These are phyloP conservation scores for Albophoma yamanashiensis DNA, from an alignment of 2,329 filamentous ascomycete genomes.

Conservation along the genomic window DNA sequence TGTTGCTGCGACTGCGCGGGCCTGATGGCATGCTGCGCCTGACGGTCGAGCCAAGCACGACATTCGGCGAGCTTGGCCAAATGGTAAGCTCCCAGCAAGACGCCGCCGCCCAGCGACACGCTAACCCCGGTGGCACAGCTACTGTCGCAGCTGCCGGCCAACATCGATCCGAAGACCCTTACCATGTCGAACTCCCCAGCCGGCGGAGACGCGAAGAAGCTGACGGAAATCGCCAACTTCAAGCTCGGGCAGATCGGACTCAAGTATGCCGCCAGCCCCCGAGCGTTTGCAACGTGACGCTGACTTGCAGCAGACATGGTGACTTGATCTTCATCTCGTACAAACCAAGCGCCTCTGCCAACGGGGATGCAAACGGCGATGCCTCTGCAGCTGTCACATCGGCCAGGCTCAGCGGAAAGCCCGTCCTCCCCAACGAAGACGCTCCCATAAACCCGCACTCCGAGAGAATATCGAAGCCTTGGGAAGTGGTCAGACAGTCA, in stretches of 20 bases:
- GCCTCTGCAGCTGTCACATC: slow-evolving; percentile 32
- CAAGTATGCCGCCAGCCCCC: slow-evolving; percentile 28
- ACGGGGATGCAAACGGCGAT: slow-evolving; percentile 23
- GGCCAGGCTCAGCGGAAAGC: slow-evolving; percentile 68
- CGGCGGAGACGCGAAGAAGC: slow-evolving; percentile 44
- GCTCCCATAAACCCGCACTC: slow-evolving; percentile 63
- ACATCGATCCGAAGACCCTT: slow-evolving; percentile 49
- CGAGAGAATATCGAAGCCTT: slow-evolving; percentile 34
- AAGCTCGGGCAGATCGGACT: slow-evolving; percentile 49
- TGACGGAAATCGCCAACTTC: slow-evolving; percentile 47
- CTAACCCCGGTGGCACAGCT: slow-evolving; percentile 30
- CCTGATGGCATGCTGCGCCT: slow-evolving; percentile 89
- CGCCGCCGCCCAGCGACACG: not conserved
- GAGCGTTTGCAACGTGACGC: not conserved
- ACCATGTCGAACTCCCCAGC: slow-evolving; percentile 51
- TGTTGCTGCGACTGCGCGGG: slow-evolving; percentile 80
- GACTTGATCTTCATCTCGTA: slow-evolving; percentile 86
- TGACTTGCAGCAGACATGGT: slow-evolving; percentile 54
- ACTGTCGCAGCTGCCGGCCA: slow-evolving; percentile 46
- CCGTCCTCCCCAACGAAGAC: slow-evolving; percentile 59
- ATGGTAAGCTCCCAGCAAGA: slow-evolving; percentile 26
- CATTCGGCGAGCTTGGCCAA: slow-evolving; percentile 53
- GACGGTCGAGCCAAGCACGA: slow-evolving; percentile 61
- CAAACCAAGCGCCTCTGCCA: slow-evolving; percentile 40
- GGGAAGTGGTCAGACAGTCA: slow-evolving; percentile 87